These are phyloP conservation scores for Termitomyces sp. DNA, from an alignment of 1,284 basidiomycete genomes.

Conservation along the genomic window DNA sequence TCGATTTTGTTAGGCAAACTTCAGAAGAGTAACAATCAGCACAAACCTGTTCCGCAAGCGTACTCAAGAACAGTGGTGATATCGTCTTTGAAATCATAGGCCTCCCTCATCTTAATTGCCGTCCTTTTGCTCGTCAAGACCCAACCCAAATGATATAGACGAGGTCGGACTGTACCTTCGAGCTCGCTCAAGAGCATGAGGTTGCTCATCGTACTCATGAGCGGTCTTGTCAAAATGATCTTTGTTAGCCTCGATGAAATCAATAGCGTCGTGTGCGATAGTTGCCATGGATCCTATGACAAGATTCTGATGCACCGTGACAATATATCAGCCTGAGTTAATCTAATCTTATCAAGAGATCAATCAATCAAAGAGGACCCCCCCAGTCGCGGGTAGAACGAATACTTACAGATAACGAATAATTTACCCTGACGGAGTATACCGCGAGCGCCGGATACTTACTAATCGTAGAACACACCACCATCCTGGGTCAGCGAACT, in stretches of 20 bases:
- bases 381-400: background rate
- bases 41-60: constrained; percentile 64
- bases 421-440: no score
- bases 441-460: no score
- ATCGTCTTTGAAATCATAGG: constrained; percentile 47
- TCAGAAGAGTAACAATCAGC: background rate
- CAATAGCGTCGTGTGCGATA: background rate
- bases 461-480: no score
- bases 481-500: no score
- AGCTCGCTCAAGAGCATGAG: constrained; percentile 21
- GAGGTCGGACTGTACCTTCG: constrained; percentile 15
- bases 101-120: constrained; percentile 33
- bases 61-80: constrained; percentile 58
- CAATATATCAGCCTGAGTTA: no score
- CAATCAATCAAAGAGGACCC: background rate
- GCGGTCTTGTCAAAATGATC: constrained; percentile 20
- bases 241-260: constrained; percentile 21
- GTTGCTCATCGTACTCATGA: constrained; percentile 19
- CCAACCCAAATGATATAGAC: background rate
- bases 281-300: background rate
- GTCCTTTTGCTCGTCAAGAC: constrained; percentile 22
- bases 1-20: background rate
- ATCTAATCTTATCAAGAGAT: background rate
- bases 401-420: no score
- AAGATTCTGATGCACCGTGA: no score